phyloP scores from a whole-genome alignment of 805 yeast genomes.

The Candida jianshihensis region DNA sequence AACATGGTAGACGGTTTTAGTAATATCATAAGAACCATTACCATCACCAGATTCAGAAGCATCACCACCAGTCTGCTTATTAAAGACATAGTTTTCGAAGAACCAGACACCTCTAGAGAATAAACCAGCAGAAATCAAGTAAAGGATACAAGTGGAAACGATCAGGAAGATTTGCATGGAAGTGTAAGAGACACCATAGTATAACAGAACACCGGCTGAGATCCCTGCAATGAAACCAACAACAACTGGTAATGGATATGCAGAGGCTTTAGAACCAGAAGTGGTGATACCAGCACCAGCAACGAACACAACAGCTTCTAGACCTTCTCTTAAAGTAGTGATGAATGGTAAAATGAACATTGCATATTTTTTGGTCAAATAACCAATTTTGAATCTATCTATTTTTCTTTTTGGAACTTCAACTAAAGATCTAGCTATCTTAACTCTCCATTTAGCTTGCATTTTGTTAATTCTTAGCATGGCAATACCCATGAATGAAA shows the following conservation, averaged over 20 bases:
- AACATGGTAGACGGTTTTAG: slow-evolving; percentile 85
- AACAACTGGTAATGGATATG: slow-evolving; percentile 92
- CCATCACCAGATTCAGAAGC: slow-evolving; percentile 91
- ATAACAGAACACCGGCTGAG: slow-evolving; percentile 60
- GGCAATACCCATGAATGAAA: slow-evolving; percentile 91
- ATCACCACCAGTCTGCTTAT: slow-evolving; percentile 79
- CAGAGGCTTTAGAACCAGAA: slow-evolving; percentile 44
- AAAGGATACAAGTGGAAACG: slow-evolving; percentile 80
- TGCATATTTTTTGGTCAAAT: slow-evolving; percentile 64
- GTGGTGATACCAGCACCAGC: slow-evolving; percentile 86
- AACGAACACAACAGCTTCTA: slow-evolving; percentile 92
- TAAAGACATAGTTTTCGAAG: slow-evolving; percentile 66
- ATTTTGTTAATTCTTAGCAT: slow-evolving; percentile 93
- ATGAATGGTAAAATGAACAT: slow-evolving; percentile 87
- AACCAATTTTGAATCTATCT: slow-evolving; percentile 48
- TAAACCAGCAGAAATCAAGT: slow-evolving; percentile 86
- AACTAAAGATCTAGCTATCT: slow-evolving; percentile 79
- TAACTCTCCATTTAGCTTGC: slow-evolving; percentile 96
- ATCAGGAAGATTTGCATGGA: slow-evolving; percentile 87
- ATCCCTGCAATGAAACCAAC: slow-evolving; percentile 79
- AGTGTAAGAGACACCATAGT: slow-evolving; percentile 73
- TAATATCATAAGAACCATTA: slow-evolving; percentile 87
- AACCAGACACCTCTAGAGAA: slow-evolving; percentile 92
- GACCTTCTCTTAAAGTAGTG: slow-evolving; percentile 93
- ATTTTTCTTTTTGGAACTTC: slow-evolving; percentile 43